Conservation (phyloP, 768 basidiomycete genomes). For the Strobilomyces confusus region DNA sequence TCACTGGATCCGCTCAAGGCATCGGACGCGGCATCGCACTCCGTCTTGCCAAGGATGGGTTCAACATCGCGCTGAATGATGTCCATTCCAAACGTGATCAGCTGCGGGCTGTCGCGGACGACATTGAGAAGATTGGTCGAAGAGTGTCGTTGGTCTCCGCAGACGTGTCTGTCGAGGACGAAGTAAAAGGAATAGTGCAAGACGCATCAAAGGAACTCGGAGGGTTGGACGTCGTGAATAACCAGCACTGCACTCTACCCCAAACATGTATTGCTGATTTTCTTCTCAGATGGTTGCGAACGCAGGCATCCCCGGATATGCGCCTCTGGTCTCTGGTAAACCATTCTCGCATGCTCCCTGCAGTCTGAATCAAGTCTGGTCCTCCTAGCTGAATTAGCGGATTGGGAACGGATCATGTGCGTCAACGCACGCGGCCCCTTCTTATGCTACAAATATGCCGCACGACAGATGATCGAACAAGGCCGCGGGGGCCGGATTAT, state of each 20-base stretch:
- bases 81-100: conserved; percentile 22
- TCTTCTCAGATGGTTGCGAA: conserved; percentile 9
- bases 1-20: conserved; percentile 33
- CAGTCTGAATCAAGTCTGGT: neutral
- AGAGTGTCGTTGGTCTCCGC: conserved; percentile 24
- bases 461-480: neutral
- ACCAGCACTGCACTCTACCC: no score
- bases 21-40: conserved; percentile 29
- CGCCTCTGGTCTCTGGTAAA: neutral
- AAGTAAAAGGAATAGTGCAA: conserved; percentile 40
- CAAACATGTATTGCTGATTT: neutral
- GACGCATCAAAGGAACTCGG: conserved; percentile 32
- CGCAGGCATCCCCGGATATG: neutral
- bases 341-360: neutral
- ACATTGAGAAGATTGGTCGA: conserved; percentile 29
- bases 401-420: neutral
- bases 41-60: conserved; percentile 20
- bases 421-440: neutral
- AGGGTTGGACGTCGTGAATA: conserved; percentile 44
- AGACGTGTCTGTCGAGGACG: conserved; percentile 39
- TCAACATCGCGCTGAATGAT: no score
- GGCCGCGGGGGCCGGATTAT: neutral
- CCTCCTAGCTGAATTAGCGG: neutral
- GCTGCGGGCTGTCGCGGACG: conserved; percentile 24
- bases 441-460: neutral